Evolutionary conservation across 2,329 filamentous ascomycete species (phyloP).

Genomic region (Myriangium duriaei): DNA sequence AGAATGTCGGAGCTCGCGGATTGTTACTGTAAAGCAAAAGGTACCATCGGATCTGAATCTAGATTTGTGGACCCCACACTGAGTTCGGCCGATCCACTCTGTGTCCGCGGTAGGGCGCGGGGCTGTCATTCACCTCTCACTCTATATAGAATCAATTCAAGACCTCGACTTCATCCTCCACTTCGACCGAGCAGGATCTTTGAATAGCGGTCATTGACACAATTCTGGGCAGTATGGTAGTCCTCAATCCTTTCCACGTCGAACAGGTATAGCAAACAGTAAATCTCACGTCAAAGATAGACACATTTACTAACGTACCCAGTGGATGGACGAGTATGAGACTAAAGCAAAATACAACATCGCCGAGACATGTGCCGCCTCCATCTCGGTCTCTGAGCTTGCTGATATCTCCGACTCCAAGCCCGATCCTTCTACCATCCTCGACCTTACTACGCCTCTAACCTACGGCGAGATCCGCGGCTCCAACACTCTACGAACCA

Average conservation of each 20-base stretch:
- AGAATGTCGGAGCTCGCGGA: no score
- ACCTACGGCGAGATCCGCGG: slow-evolving; percentile 65
- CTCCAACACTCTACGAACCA: slow-evolving; percentile 48
- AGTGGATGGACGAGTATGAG: slow-evolving; percentile 48
- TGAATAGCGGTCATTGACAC: neutral
- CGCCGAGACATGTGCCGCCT: slow-evolving; percentile 67
- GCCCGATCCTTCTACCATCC: slow-evolving; percentile 27
- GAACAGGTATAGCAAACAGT: slow-evolving; percentile 49
- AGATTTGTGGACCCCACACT: no score
- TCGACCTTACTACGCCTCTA: slow-evolving; percentile 45
- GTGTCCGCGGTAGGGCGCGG: neutral
- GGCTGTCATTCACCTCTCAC: neutral
- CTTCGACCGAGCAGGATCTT: neutral
- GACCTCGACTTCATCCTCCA: neutral
- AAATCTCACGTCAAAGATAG: slow-evolving; percentile 21
- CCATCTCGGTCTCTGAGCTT: slow-evolving; percentile 59
- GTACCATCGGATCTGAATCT: no score
- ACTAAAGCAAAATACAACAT: slow-evolving; percentile 51
- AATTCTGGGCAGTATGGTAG: slow-evolving; percentile 34
- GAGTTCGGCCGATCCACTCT: no score
- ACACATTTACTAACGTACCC: slow-evolving; percentile 16
- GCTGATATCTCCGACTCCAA: slow-evolving; percentile 45
- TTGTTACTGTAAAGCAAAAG: no score
- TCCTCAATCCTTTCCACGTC: slow-evolving; percentile 53
- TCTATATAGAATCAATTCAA: no score